Base-by-base conservation (phyloP, 768 basidiomycete genomes). In the Leccinum fibrillosum region DNA sequence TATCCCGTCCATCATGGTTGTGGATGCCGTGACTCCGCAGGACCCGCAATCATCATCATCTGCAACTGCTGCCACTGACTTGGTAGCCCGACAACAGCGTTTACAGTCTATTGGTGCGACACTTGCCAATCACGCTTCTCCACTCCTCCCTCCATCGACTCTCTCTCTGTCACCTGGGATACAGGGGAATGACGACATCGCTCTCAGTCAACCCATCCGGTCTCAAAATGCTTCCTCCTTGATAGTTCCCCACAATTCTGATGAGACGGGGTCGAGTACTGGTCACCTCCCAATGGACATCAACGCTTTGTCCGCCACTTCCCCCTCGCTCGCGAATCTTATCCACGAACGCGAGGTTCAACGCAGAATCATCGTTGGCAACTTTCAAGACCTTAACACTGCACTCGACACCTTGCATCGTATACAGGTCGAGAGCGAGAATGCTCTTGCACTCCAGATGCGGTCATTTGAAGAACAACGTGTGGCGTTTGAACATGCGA, bases 401-500 rank as follows among this genome's bases (percentile, higher is more conserved):
- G 51, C 42, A 12, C 21, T 68, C 23, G 39, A 56, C 6, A 35
- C 39, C 32, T 58, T 51, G 21, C 61, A 59, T 12, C 55, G 49
- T 47, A 39, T 58, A 13, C 70, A 67, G 7, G 8, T 52, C 13
- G 66, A 70, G 5, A 50, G 32, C 5, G 64, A 70, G 28, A 57
- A 57, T 23, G 52, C 57, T 9, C 53, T 73, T 5, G 52, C 44
- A 19, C 51, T 48, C 4, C 62, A 53, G 15, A 37, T 56, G 17
- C 60, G 45, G 53, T 3, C 39, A 8, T 52, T 72, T n/a, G 64
- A 64, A 30, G 61, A 62, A 13, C 57, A 57, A 10, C 66, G 69
- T 32, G 60, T 54, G n/a, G 54, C 55, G 3, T 71, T 74, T 21
- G 62, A 65, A 32, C 52, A 65, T 13, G 57, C 34, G 47, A 68